These are phyloP conservation scores for Diaporthe sp. DNA, from an alignment of 2,329 filamentous ascomycete genomes.

Conservation along the genomic window DNA sequence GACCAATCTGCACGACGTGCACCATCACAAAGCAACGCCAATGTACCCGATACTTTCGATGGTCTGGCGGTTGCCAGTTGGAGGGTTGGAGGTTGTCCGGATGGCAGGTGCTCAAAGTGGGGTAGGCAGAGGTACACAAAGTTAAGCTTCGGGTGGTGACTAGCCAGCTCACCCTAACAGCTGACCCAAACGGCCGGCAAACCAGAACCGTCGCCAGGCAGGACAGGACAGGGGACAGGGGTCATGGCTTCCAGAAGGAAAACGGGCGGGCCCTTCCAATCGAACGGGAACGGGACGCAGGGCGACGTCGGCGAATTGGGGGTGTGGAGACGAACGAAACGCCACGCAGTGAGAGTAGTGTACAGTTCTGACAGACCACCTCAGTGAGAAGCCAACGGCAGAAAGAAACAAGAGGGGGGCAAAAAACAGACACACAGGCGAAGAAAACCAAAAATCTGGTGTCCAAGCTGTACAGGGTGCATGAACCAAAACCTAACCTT, in stretches of 20 bases:
- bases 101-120: constrained; percentile 26
- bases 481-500: constrained; percentile 7
- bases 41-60: constrained; percentile 6
- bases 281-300: constrained; percentile 26
- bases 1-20: constrained; percentile 7
- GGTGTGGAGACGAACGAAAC: constrained; percentile 2
- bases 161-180: neutral
- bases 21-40: neutral
- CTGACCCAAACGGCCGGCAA: neutral
- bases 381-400: neutral
- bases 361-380: neutral
- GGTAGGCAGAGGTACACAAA: neutral
- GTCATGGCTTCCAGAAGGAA: constrained; percentile 36
- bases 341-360: neutral
- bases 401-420: neutral
- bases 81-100: constrained; percentile 8
- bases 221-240: neutral
- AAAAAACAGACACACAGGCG: neutral
- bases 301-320: neutral
- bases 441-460: neutral
- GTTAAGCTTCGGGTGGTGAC: neutral
- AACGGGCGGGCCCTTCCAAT: constrained; percentile 26
- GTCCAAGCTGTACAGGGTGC: constrained; percentile 1
- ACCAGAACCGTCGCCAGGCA: constrained; percentile 1
- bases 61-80: neutral